Percentiles rank a stretch among this genome's conserved stretches.
Evolutionary conservation across 1,139 yeast genomes (phyloP).

Genomic region (Chernovozyma aurita): DNA sequence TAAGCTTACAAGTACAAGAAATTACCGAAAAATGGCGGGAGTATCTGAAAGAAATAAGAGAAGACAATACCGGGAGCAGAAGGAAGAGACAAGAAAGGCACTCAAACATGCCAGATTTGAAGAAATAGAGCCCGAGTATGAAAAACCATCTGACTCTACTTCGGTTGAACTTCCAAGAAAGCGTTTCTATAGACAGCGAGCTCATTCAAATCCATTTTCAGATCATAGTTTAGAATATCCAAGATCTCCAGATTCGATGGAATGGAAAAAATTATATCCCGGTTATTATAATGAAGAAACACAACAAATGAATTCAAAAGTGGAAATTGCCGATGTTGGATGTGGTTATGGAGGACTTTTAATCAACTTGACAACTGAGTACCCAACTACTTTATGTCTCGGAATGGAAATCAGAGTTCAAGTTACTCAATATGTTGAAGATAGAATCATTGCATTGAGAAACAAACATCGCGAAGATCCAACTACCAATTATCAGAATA

Average conservation of each 20-base stretch:
- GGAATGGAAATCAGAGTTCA: constrained; percentile 99
- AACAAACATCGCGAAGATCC: constrained; percentile 39
- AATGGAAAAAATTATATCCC: constrained; percentile 81
- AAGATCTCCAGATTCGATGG: constrained; percentile 71
- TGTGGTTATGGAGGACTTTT: constrained; percentile 97
- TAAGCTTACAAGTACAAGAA: too few relatives aligned
- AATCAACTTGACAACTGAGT: constrained; percentile 72
- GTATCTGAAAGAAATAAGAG: constrained; percentile 21
- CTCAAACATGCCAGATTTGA: constrained; percentile 29
- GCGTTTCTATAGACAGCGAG: constrained; percentile 90
- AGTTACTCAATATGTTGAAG: constrained; percentile 95
- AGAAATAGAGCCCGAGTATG: constrained; percentile 6
- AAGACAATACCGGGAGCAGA: constrained; percentile 34
- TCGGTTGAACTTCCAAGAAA: constrained; percentile 65
- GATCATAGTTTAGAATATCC: constrained; percentile 94
- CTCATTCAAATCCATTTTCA: constrained; percentile 95
- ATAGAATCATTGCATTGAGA: constrained; percentile 85
- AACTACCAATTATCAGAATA: constrained; percentile 58
- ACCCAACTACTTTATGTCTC: constrained; percentile 67
- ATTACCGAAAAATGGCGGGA: constrained; percentile 1
- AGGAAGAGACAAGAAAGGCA: constrained; percentile 31
- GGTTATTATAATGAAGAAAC: constrained; percentile 39
- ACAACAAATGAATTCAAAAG: constrained; percentile 46
- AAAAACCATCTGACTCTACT: constrained; percentile 11
- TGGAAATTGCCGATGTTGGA: constrained; percentile 93